Conservation (phyloP, 495 filamentous ascomycete genomes). For the Cudoniella acicularis region DNA sequence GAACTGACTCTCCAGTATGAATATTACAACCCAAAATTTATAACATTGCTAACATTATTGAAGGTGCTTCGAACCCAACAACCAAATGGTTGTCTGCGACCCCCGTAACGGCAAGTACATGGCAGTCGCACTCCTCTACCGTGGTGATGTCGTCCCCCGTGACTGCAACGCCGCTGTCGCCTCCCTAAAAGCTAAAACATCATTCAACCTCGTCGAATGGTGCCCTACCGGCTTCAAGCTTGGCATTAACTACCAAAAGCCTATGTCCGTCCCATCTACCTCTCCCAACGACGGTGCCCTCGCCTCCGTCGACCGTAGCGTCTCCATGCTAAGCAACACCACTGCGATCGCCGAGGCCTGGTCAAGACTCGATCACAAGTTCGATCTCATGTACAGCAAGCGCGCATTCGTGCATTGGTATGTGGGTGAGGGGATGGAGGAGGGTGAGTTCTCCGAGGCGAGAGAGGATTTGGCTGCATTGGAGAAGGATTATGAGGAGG, state of each 20-base stretch:
- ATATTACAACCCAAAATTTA: not conserved
- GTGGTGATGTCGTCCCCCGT: slow-evolving; percentile 82
- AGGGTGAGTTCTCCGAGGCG: slow-evolving; percentile 89
- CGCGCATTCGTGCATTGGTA: slow-evolving; percentile 96
- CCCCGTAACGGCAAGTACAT: slow-evolving; percentile 93
- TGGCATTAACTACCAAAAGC: slow-evolving; percentile 91
- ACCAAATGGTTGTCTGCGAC: slow-evolving; percentile 95
- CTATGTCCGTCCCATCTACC: slow-evolving; percentile 65
- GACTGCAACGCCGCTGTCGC: slow-evolving; percentile 80
- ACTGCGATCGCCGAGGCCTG: slow-evolving; percentile 90
- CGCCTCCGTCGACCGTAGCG: slow-evolving; percentile 79
- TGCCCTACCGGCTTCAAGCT: slow-evolving; percentile 96
- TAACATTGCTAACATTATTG: slow-evolving; percentile 19
- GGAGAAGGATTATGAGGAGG: slow-evolving; percentile 91
- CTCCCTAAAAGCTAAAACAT: slow-evolving; percentile 77
- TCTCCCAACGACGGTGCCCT: slow-evolving; percentile 59
- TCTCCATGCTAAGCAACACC: slow-evolving; percentile 90
- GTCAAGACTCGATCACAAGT: slow-evolving; percentile 86
- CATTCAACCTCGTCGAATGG: slow-evolving; percentile 93
- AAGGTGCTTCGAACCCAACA: slow-evolving; percentile 80
- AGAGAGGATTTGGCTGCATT: slow-evolving; percentile 86
- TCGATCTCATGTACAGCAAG: slow-evolving; percentile 97
- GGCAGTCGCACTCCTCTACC: slow-evolving; percentile 86
- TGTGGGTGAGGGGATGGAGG: slow-evolving; percentile 94
- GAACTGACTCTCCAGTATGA: slow-evolving; percentile 83